Evolutionary conservation across 305 asterid genomes (phyloP).

Genomic region (Solanum chacoense): DNA sequence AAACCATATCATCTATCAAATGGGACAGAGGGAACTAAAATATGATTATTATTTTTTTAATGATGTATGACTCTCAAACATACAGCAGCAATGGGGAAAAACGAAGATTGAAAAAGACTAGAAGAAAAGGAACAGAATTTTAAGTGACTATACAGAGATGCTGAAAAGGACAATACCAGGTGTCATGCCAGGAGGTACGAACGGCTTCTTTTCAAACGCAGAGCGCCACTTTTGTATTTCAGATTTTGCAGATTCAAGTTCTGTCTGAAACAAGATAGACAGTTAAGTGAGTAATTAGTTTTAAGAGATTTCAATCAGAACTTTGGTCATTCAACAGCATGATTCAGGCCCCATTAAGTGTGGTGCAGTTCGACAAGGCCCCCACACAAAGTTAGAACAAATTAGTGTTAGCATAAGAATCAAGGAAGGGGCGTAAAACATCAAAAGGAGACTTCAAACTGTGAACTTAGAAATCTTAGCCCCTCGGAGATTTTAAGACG

Average conservation of each 20-base stretch:
- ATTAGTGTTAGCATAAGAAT: background rate
- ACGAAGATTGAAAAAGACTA: background rate
- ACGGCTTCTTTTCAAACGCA: constrained; percentile 67
- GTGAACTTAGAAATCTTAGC: background rate
- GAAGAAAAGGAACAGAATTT: background rate
- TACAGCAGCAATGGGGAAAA: background rate
- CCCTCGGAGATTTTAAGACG: background rate
- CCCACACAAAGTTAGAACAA: background rate
- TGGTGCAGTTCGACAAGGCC: background rate
- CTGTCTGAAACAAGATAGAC: constrained; percentile 31
- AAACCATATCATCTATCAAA: background rate
- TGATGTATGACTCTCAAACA: background rate
- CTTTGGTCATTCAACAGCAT: background rate
- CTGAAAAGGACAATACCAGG: constrained; percentile 37
- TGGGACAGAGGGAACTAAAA: background rate
- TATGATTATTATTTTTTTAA: background rate
- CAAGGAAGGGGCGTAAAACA: background rate
- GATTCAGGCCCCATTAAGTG: background rate
- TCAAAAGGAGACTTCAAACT: background rate
- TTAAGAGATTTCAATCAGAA: background rate
- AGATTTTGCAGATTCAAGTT: constrained; percentile 70
- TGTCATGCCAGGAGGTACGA: constrained; percentile 49
- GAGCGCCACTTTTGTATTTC: constrained; percentile 91
- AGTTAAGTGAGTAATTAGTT: background rate
- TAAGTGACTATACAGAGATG: background rate